Evolutionary conservation across 73 alveolate species (phyloP).

Genomic region (Symbiodinium natans): DNA sequence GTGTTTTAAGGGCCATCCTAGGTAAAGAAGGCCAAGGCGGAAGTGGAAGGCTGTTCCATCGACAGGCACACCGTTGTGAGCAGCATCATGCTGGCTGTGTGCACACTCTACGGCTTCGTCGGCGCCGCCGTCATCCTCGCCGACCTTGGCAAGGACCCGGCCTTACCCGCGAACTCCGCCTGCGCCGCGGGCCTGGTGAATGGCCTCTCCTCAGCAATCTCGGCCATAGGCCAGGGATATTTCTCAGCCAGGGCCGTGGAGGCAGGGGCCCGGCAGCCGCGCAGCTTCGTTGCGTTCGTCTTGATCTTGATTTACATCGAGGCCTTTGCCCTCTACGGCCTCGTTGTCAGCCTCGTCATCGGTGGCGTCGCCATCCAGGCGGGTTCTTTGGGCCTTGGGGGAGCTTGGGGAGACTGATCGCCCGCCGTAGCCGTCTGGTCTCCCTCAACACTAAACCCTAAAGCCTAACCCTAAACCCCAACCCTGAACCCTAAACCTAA

Average conservation of each 20-base stretch:
- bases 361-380: neutral
- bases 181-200: neutral
- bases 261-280: neutral
- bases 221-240: neutral
- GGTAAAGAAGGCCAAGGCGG: neutral
- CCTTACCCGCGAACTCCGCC: conserved; percentile 3
- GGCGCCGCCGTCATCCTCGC: neutral
- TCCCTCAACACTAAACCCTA: too few relatives aligned
- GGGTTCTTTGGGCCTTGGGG: too few relatives aligned
- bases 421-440: too few relatives aligned
- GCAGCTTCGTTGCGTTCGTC: neutral
- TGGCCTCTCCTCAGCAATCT: neutral
- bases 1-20: neutral
- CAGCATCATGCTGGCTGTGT: conserved; percentile 19
- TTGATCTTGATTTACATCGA: conserved; percentile 5
- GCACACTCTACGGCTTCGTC: neutral
- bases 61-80: neutral
- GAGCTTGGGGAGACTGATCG: too few relatives aligned
- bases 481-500: neutral
- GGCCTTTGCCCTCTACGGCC: conserved; percentile 31
- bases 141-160: neutral
- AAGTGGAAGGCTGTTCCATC: neutral
- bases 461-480: neutral
- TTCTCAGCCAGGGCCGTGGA: neutral
- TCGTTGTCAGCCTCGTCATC: neutral